These are phyloP conservation scores for Neurospora sp. DNA, from an alignment of 495 filamentous ascomycete genomes.

Conservation along the genomic window DNA sequence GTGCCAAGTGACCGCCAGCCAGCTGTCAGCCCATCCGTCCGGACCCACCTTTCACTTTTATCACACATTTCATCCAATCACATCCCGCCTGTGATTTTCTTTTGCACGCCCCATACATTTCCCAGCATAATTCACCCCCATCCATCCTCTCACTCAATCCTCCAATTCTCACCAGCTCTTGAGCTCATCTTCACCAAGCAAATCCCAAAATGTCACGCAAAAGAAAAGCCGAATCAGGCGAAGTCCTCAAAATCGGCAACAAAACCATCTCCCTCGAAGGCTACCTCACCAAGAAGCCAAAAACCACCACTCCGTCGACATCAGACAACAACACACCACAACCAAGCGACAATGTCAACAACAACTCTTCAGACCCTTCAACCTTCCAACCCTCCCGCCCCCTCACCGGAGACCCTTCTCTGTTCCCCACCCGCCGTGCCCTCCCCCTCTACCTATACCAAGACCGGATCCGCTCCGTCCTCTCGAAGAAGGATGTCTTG, in stretches of 20 bases:
- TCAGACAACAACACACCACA: background rate
- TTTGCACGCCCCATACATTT: background rate
- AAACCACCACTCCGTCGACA: slow-evolving; percentile 5
- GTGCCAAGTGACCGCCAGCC: background rate
- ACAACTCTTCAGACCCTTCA: background rate
- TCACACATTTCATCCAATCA: background rate
- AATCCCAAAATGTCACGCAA: background rate
- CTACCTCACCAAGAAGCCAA: slow-evolving; percentile 26
- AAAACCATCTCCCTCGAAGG: slow-evolving; percentile 31
- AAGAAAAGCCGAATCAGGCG: background rate
- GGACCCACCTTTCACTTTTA: background rate
- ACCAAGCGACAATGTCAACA: background rate
- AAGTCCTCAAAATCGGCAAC: slow-evolving; percentile 27
- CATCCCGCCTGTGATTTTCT: background rate
- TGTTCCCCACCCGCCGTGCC: slow-evolving; percentile 36
- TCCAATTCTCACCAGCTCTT: background rate
- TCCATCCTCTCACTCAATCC: background rate
- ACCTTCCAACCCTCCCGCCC: background rate
- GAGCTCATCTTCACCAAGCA: background rate
- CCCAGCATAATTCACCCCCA: background rate
- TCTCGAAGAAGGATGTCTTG: slow-evolving; percentile 65
- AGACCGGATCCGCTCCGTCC: slow-evolving; percentile 52
- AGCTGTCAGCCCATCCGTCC: background rate
- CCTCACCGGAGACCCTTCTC: slow-evolving; percentile 19
- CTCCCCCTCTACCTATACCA: slow-evolving; percentile 76